phyloP scores from a whole-genome alignment of 495 filamentous ascomycete genomes.

The Penicillium argentinense region DNA sequence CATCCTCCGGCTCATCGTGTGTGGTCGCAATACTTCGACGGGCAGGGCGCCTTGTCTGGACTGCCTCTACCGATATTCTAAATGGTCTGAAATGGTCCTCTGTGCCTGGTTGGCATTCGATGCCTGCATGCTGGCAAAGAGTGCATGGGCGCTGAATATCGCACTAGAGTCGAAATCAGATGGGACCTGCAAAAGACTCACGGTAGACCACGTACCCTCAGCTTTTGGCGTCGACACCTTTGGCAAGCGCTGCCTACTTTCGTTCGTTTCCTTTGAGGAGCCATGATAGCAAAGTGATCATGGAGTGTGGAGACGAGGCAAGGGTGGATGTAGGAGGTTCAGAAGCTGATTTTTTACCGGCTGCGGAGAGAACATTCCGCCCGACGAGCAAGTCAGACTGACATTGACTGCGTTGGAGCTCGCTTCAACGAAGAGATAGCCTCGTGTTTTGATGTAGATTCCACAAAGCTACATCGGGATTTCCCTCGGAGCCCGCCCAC shows the following conservation, averaged over 20 bases:
- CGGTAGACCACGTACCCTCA: constrained; percentile 4
- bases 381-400: no score
- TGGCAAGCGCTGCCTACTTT: constrained; percentile 17
- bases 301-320: no score
- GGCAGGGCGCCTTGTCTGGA: background rate
- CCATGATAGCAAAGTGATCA: constrained; percentile 4
- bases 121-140: constrained; percentile 8
- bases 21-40: background rate
- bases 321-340: no score
- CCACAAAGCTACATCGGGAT: no score
- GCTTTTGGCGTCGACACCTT: constrained; percentile 12
- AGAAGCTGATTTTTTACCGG: no score
- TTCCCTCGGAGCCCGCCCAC: no score
- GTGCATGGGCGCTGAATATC: constrained; percentile 18
- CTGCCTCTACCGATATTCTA: no score
- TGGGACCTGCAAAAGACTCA: no score
- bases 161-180: constrained; percentile 6
- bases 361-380: no score
- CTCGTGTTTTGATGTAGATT: no score
- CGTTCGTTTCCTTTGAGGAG: constrained; percentile 2
- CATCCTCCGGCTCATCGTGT: background rate
- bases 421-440: no score
- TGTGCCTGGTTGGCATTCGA: background rate
- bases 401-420: no score
- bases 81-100: constrained; percentile 1